phyloP scores from a whole-genome alignment of 2,329 filamentous ascomycete species.

The Penicillium sclerotigenum region DNA sequence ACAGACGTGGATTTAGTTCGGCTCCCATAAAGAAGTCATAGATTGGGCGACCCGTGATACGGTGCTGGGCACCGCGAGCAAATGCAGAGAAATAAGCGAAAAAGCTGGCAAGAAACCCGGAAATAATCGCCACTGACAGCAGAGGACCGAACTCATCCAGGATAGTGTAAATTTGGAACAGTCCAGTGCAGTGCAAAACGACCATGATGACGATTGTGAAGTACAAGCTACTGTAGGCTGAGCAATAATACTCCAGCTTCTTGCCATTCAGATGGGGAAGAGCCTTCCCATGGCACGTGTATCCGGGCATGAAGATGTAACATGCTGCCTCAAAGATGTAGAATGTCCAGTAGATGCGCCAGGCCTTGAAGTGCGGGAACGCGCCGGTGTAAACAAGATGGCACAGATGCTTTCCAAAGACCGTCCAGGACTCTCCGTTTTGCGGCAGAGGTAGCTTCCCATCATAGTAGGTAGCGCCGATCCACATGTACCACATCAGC shows the following conservation, averaged over 20 bases:
- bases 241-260: conserved; percentile 91
- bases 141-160: conserved; percentile 93
- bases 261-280: conserved; percentile 75
- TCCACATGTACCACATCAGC: conserved; percentile 99
- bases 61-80: conserved; percentile 73
- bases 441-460: conserved; percentile 70
- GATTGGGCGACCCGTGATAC: conserved; percentile 77
- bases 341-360: conserved; percentile 92
- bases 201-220: conserved; percentile 69
- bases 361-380: conserved; percentile 75
- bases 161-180: conserved; percentile 84
- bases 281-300: conserved; percentile 83
- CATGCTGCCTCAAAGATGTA: conserved; percentile 76
- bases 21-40: conserved; percentile 92
- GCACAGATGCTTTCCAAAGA: conserved; percentile 69
- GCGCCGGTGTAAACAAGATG: conserved; percentile 75
- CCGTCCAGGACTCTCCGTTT: conserved; percentile 60
- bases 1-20: conserved; percentile 80
- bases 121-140: conserved; percentile 87
- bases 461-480: conserved; percentile 86
- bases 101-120: conserved; percentile 76
- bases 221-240: conserved; percentile 80
- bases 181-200: conserved; percentile 70
- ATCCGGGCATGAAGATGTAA: conserved; percentile 82
- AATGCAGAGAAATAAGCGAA: conserved; percentile 85